Evolutionary conservation across 2,329 filamentous ascomycete genomes (phyloP), one percentile per base, ranked within the genome.

Genomic region (Exophiala aquamarina): DNA sequence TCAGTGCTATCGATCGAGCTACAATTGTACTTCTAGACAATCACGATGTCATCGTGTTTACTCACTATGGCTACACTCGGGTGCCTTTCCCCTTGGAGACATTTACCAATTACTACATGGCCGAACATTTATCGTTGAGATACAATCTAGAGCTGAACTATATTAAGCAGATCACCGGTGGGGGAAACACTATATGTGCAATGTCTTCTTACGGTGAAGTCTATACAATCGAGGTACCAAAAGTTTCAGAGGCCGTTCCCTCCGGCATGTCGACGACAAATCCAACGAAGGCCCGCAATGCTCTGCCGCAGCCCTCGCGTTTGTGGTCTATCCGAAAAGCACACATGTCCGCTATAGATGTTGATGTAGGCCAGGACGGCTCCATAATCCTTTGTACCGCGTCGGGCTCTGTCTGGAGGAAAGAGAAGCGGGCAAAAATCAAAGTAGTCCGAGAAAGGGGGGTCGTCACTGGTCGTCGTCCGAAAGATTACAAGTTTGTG

Each of bases 401-500:
- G 50, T 92, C 90, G 33, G 93, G 93, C 2, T 92, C 89, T 38
- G 92, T 96, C 0, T 98, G 92, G 92, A 84, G 84, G 57, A 85
- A 92, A 49, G 83, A 93, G 41, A 89, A 89, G 61, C 81, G 93
- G 51, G 77, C 80, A 19, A 95, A 92, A 55, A 83, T 86, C 40
- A 94, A 95, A 60, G 67, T 70, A 10, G 49, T 56, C 5, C 43
- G 50, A 21, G 50, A 50, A 28, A 44, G 31, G 9, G 72, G 70
- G 3, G 66, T 67, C 2, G 67, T 70, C 1, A 82, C 83, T 17
- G 74, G 77, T 26, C 87, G 82, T 59, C n/a, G 23, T 11, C 79
- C 81, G 10, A 95, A 94, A 58, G 90, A 95, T 62, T 95, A 94
- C 73, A 98, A 98, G 64, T 98, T 97, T 58, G 84, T 92, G 60